Conservation (phyloP, 1,284 basidiomycete genomes). For the Boletus smithii region DNA sequence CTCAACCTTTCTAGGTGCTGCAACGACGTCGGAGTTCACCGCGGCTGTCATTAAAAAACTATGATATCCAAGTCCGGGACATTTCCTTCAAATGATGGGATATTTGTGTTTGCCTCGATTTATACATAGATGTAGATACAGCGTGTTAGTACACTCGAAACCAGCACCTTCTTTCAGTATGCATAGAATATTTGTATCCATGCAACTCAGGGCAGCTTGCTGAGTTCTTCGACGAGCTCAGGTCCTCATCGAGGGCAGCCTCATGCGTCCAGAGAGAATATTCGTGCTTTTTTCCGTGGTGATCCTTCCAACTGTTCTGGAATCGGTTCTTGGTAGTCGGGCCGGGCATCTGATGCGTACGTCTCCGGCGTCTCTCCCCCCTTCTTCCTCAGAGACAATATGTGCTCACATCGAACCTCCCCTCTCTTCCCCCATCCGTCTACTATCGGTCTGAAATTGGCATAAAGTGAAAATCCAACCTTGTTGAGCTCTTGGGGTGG, state of each 20-base stretch:
- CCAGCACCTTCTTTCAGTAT: constrained; percentile 21
- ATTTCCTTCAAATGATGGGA: background rate
- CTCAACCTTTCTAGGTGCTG: constrained; percentile 53
- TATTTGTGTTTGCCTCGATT: constrained; percentile 7
- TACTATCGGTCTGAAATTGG: constrained; percentile 68
- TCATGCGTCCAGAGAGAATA: constrained; percentile 44
- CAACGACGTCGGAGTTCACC: constrained; percentile 92
- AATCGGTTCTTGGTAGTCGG: background rate
- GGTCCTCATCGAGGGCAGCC: constrained; percentile 37
- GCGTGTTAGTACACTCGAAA: constrained; percentile 12
- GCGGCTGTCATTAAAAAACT: constrained; percentile 81
- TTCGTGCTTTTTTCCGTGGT: constrained; percentile 36
- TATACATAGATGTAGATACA: constrained; percentile 30
- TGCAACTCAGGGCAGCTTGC: constrained; percentile 11
- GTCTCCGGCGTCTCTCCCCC: background rate
- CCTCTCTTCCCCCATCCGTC: constrained; percentile 74
- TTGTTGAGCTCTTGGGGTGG: constrained; percentile 62
- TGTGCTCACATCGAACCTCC: constrained; percentile 58
- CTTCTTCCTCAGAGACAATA: constrained; percentile 53
- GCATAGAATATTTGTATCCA: background rate
- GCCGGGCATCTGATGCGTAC: background rate
- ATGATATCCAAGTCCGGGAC: constrained; percentile 13
- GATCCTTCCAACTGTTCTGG: background rate
- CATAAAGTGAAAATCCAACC: constrained; percentile 71
- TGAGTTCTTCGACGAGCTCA: constrained; percentile 41